A percentile compares a stretch with the other conserved stretches of the same genome.
These are phyloP conservation scores for Sungouiella thailandica DNA, from an alignment of 805 yeast genomes.

Conservation along the genomic window DNA sequence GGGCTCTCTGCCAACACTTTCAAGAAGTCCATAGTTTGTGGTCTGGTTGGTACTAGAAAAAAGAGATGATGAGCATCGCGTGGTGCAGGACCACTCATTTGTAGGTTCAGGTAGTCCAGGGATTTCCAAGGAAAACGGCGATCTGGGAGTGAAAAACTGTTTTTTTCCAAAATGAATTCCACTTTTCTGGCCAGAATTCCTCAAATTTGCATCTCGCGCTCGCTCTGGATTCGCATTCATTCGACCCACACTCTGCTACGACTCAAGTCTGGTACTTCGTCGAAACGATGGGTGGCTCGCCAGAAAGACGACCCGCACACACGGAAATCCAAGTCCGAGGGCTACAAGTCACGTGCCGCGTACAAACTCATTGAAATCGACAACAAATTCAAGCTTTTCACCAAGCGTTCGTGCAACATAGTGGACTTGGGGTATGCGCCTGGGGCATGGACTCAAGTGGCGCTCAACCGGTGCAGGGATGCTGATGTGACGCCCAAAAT, in stretches of 20 bases:
- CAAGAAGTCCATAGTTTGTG: slow-evolving; percentile 10
- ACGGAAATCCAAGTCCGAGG: slow-evolving; percentile 56
- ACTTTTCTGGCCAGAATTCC: no score
- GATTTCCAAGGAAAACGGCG: no score
- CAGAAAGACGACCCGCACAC: slow-evolving; percentile 63
- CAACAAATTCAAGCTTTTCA: slow-evolving; percentile 55
- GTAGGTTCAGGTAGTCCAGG: no score
- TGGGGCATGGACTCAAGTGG: slow-evolving; percentile 30
- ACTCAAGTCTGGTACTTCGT: slow-evolving; percentile 13
- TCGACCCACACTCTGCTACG: no score
- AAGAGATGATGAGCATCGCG: not conserved
- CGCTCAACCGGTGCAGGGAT: slow-evolving; percentile 12
- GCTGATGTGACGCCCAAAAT: slow-evolving; percentile 9
- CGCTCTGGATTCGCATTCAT: no score
- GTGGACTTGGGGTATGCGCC: slow-evolving; percentile 63
- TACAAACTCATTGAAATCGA: slow-evolving; percentile 78
- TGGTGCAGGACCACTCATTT: slow-evolving; percentile 6
- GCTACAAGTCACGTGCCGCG: slow-evolving; percentile 83
- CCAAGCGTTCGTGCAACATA: slow-evolving; percentile 48
- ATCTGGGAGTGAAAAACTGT: no score
- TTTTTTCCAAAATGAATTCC: no score
- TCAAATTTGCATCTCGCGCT: no score
- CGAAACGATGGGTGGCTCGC: slow-evolving; percentile 63
- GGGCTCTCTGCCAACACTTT: slow-evolving; percentile 11
- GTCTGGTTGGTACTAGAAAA: no score